phyloP scores from a whole-genome alignment of 2,329 filamentous ascomycete species.

The Monilinia laxa region DNA sequence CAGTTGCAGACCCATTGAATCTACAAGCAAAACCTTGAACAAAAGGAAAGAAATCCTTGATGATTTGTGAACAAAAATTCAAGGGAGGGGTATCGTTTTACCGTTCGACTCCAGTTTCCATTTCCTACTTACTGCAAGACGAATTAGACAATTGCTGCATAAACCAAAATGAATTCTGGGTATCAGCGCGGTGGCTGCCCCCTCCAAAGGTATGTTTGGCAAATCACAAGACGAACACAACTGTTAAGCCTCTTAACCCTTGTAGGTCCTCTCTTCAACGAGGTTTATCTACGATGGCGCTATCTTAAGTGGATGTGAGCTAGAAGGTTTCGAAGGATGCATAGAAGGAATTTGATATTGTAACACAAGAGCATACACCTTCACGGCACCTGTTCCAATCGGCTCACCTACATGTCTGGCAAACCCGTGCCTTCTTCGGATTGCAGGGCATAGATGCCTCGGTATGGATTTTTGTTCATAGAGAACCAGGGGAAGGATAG shows the following conservation, averaged over 20 bases:
- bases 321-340: conserved; percentile 25
- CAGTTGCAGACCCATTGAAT: conserved; percentile 1
- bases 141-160: conserved; percentile 18
- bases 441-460: conserved; percentile 9
- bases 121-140: conserved; percentile 1
- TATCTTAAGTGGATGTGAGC: conserved; percentile 17
- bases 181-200: conserved; percentile 9
- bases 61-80: conserved; percentile 10
- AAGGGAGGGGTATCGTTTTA: not conserved
- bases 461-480: conserved; percentile 9
- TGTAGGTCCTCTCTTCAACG: conserved; percentile 1
- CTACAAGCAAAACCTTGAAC: conserved; percentile 1
- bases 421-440: conserved; percentile 8
- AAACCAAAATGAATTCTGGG: not conserved
- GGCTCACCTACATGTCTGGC: not conserved
- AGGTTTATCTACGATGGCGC: conserved; percentile 2
- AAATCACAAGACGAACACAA: conserved; percentile 4
- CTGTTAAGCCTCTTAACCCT: not conserved
- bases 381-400: conserved; percentile 13
- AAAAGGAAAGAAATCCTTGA: not conserved
- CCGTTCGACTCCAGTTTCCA: not conserved
- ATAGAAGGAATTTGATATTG: conserved; percentile 21
- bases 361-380: not conserved
- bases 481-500: not conserved
- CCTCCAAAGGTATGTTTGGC: not conserved